phyloP scores from a whole-genome alignment of 176 grass and related monocot genomes.

The Triticum turgidum region DNA sequence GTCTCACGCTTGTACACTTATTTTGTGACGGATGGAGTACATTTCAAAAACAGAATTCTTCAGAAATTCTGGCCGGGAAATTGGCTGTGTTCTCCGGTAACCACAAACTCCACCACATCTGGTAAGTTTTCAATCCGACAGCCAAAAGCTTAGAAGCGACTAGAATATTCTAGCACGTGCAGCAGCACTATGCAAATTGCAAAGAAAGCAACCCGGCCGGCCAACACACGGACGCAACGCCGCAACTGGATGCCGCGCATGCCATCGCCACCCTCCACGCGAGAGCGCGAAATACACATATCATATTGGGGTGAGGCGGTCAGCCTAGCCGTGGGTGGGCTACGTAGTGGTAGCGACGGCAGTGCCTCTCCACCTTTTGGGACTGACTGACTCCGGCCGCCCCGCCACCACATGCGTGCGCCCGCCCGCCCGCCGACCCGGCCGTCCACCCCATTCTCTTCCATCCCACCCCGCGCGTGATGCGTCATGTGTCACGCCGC shows the following conservation, averaged over 20 bases:
- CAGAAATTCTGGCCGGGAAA: no score
- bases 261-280: neutral
- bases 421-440: neutral
- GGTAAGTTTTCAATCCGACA: neutral
- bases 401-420: neutral
- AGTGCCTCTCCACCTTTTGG: neutral
- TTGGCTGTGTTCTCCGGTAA: no score
- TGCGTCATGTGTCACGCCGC: neutral
- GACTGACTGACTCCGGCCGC: slow-evolving; percentile 2
- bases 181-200: neutral
- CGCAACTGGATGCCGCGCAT: slow-evolving; percentile 8
- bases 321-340: slow-evolving; percentile 32
- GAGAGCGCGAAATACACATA: neutral
- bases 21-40: no score
- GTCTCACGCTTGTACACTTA: no score
- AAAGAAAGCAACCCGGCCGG: neutral
- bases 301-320: neutral
- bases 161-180: neutral
- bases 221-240: neutral
- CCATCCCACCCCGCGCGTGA: neutral
- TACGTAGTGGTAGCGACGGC: slow-evolving; percentile 13
- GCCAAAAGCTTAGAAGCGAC: neutral
- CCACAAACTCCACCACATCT: neutral
- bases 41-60: no score
- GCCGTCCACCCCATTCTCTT: neutral